These are phyloP conservation scores for Pyrrhoderma noxium DNA, from an alignment of 1,284 basidiomycete genomes.

Conservation along the genomic window DNA sequence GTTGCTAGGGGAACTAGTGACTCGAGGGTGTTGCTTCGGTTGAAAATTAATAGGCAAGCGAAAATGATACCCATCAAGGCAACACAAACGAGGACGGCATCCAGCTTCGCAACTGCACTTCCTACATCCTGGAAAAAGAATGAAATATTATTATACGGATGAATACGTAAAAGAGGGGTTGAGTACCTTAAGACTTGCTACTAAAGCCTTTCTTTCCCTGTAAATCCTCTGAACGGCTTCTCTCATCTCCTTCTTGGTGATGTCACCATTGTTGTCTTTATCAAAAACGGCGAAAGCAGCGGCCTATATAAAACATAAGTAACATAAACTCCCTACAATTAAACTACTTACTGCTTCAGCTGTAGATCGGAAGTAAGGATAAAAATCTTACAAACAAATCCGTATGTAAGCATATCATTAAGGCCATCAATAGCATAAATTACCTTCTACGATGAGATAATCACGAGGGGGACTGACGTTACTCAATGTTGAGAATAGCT, in stretches of 20 bases:
- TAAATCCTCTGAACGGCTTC: slow-evolving; percentile 81
- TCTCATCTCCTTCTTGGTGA: slow-evolving; percentile 75
- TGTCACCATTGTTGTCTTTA: slow-evolving; percentile 79
- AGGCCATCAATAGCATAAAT: neutral
- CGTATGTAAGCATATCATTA: no score
- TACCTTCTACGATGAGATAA: slow-evolving; percentile 61
- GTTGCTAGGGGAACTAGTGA: slow-evolving; percentile 79
- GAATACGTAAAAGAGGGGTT: neutral
- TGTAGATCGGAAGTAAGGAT: slow-evolving; percentile 69
- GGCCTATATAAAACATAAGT: slow-evolving; percentile 40
- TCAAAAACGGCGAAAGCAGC: slow-evolving; percentile 75
- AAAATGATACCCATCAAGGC: slow-evolving; percentile 61
- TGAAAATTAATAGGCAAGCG: slow-evolving; percentile 75
- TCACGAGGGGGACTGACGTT: slow-evolving; percentile 50
- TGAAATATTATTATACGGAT: slow-evolving; percentile 5
- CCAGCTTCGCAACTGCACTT: slow-evolving; percentile 69
- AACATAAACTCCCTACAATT: no score
- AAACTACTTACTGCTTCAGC: slow-evolving; percentile 55
- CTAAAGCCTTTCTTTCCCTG: slow-evolving; percentile 67
- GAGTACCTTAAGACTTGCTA: slow-evolving; percentile 59
- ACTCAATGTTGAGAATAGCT: slow-evolving; percentile 64
- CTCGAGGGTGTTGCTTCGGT: slow-evolving; percentile 58
- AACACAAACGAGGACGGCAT: slow-evolving; percentile 61
- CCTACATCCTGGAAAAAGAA: slow-evolving; percentile 45
- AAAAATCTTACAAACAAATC: slow-evolving; percentile 45